A percentile compares a stretch with the other conserved stretches of the same genome.
Evolutionary conservation across 1,284 basidiomycete genomes (phyloP).

Genomic region (Leccinum pachyderme): DNA sequence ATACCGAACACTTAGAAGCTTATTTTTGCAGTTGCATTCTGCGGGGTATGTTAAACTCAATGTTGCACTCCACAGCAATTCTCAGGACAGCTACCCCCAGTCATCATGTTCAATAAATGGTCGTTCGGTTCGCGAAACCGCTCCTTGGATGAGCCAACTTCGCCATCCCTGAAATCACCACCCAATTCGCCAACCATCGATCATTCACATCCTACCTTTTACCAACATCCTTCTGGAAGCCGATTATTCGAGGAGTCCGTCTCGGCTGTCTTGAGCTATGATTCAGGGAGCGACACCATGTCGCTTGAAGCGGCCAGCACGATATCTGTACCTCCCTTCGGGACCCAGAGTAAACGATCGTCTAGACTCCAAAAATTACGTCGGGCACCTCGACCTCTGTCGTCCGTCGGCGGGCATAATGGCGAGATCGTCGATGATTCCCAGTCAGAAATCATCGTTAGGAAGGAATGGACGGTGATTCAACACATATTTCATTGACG

Average conservation of each 20-base stretch:
- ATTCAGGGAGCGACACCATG: slow-evolving; percentile 20
- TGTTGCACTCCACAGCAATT: slow-evolving; percentile 1
- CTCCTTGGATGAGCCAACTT: slow-evolving; percentile 5
- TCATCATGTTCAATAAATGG: slow-evolving; percentile 23
- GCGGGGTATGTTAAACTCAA: neutral
- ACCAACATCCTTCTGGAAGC: slow-evolving; percentile 27
- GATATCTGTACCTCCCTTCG: slow-evolving; percentile 5
- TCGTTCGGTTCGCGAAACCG: slow-evolving; percentile 11
- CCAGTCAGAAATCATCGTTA: slow-evolving; percentile 8
- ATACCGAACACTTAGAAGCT: neutral
- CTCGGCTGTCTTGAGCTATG: slow-evolving; percentile 29
- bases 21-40: neutral
- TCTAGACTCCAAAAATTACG: slow-evolving; percentile 23
- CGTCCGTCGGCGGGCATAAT: neutral
- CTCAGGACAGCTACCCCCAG: neutral
- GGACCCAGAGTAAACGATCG: neutral
- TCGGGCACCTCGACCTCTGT: neutral
- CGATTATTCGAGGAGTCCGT: slow-evolving; percentile 30
- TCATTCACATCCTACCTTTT: neutral
- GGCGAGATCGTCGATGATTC: slow-evolving; percentile 1
- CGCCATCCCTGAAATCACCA: slow-evolving; percentile 14
- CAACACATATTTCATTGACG: neutral
- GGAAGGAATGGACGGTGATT: slow-evolving; percentile 19
- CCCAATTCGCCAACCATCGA: slow-evolving; percentile 14
- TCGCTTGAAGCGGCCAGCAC: slow-evolving; percentile 7